Percentiles rank a stretch among this genome's conserved stretches.
Conservation (phyloP, 805 yeast species). For the Candida xiaguanensis region DNA sequence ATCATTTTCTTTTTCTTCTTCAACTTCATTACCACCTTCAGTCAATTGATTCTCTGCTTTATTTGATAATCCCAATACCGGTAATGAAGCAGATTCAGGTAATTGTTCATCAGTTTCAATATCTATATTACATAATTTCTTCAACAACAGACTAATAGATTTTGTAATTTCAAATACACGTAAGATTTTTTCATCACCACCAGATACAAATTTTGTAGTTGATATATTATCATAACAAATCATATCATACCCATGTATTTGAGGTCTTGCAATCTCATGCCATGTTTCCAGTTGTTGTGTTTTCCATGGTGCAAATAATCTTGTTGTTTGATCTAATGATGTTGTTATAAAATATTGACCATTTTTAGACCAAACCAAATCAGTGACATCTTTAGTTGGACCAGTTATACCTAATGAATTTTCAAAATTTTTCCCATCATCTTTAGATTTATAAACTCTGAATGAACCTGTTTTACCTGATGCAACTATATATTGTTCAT, state of each 20-base stretch:
- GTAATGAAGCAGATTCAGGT: slow-evolving; percentile 86
- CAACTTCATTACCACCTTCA: slow-evolving; percentile 34
- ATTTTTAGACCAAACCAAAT: slow-evolving; percentile 65
- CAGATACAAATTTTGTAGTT: slow-evolving; percentile 71
- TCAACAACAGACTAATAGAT: slow-evolving; percentile 63
- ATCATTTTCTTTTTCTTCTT: slow-evolving; percentile 42
- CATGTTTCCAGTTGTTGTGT: slow-evolving; percentile 40
- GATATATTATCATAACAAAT: slow-evolving; percentile 64
- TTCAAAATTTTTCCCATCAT: slow-evolving; percentile 35
- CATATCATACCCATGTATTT: slow-evolving; percentile 98
- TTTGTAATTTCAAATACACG: slow-evolving; percentile 87
- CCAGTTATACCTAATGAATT: slow-evolving; percentile 69
- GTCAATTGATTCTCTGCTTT: slow-evolving; percentile 63
- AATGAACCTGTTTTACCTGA: slow-evolving; percentile 93
- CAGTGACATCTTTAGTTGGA: slow-evolving; percentile 69
- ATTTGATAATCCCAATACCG: slow-evolving; percentile 90
- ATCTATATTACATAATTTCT: slow-evolving; percentile 47
- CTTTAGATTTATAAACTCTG: slow-evolving; percentile 62
- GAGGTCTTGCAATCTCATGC: slow-evolving; percentile 96
- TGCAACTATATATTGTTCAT: slow-evolving; percentile 54
- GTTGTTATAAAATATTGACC: slow-evolving; percentile 72
- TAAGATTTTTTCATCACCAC: slow-evolving; percentile 92
- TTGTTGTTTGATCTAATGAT: slow-evolving; percentile 90
- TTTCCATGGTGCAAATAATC: slow-evolving; percentile 69
- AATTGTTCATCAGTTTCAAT: slow-evolving; percentile 27